phyloP scores from a whole-genome alignment of 2,329 filamentous ascomycete species.

The Gaeumannomyces tritici region DNA sequence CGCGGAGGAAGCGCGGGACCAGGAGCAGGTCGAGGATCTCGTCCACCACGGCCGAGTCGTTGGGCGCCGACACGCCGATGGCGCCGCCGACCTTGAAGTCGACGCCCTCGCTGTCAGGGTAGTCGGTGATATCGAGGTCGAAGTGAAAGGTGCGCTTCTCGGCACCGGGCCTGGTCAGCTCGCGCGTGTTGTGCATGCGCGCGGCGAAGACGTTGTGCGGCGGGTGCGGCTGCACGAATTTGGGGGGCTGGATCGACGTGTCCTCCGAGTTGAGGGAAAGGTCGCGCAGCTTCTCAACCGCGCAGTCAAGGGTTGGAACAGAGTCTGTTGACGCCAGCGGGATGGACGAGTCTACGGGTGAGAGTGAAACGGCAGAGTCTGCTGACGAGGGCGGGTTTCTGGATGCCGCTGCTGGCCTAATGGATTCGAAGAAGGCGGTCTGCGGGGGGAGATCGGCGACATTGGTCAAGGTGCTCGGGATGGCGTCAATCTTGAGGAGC shows the following conservation, averaged over 20 bases:
- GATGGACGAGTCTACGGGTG: constrained; percentile 34
- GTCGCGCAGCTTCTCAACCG: constrained; percentile 11
- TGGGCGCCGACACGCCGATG: constrained; percentile 86
- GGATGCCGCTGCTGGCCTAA: constrained; percentile 28
- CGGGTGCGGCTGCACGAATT: constrained; percentile 88
- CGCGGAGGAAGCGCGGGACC: constrained; percentile 71
- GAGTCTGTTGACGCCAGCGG: constrained; percentile 26
- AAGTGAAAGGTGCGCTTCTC: constrained; percentile 98
- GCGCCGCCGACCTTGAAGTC: constrained; percentile 97
- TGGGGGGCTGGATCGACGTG: constrained; percentile 63
- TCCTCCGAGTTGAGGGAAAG: constrained; percentile 31
- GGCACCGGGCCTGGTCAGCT: constrained; percentile 78
- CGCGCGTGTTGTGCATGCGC: constrained; percentile 74
- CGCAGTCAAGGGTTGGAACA: constrained; percentile 10
- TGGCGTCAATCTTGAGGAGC: constrained; percentile 62
- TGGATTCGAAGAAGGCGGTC: constrained; percentile 59
- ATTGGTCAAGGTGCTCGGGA: constrained; percentile 65
- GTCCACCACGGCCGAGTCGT: constrained; percentile 67
- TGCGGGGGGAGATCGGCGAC: constrained; percentile 64
- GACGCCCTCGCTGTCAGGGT: constrained; percentile 68
- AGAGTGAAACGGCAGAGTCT: constrained; percentile 39
- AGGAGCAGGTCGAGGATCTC: constrained; percentile 74
- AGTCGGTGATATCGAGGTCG: constrained; percentile 91
- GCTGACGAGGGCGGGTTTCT: constrained; percentile 26
- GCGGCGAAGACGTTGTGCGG: constrained; percentile 88